Evolutionary conservation across 2,329 filamentous ascomycete species (phyloP), one percentile per base, ranked within the genome.

Genomic region (Alternaria brassicae): DNA sequence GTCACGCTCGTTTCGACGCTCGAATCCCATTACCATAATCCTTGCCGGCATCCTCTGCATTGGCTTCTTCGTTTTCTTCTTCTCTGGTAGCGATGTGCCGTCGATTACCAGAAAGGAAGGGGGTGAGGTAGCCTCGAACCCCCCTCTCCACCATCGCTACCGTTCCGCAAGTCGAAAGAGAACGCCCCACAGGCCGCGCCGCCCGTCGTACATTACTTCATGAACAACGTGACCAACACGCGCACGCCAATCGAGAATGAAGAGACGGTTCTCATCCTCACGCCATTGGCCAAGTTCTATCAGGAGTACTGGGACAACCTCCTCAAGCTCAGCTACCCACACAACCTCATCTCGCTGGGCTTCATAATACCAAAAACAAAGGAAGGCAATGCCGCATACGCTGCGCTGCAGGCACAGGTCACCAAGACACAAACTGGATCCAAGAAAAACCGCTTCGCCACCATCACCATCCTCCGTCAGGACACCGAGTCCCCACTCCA

Each of bases 331-430:
- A 85, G 81, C 72, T 99, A 98, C 77, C 95, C 95, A 3, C 95
- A 97, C 80, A 91, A 97, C 60, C 87, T 98, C 64, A 96, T 99
- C 74, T 96, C 92, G 1, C 84, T 99, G 27, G 95, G 92, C 37
- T 99, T 98, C 81, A 98, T 99, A 74, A 89, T 97, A 27, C 95
- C 95, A 52, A 96, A 96, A 81, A 96, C 89, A 47, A 91, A 90
- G 74, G 93, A 97, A 69, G 95, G 95, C 59, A 96, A 98, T 78
- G 84, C 88, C 27, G 95, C 95, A 3, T 95, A 93, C 15, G 82
- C 88, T 6, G 89, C 90, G 37, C 82, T 99, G 53, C 93, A 99
- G 80, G 89, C 89, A 56, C 90, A 92, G 67, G 91, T 99, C 66
- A 84, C 89, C 52, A 91, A 91, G 78, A 96, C 92, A 0, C 95